phyloP scores from a whole-genome alignment of 345 rosid species.

The Lumnitzera littorea region DNA sequence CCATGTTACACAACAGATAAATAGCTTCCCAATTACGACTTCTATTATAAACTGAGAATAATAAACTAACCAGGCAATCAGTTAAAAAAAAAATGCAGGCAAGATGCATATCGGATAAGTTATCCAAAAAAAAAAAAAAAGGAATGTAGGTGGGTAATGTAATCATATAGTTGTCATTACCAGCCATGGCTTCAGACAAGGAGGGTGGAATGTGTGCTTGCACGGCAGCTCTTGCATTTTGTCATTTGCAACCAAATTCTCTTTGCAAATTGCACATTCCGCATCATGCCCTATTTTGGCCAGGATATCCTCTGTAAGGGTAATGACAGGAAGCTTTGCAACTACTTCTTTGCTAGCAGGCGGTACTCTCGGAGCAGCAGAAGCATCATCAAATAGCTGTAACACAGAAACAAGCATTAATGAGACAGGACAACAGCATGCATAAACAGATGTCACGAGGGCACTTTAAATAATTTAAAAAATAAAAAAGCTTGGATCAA shows the following conservation, averaged over 20 bases:
- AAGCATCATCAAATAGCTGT: conserved; percentile 36
- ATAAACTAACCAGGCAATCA: too few relatives aligned
- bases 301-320: conserved; percentile 54
- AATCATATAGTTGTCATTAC: conserved; percentile 25
- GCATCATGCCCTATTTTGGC: conserved; percentile 52
- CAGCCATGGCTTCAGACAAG: conserved; percentile 99
- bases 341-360: conserved; percentile 95
- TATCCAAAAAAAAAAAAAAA: background rate
- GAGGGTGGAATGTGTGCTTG: conserved; percentile 89
- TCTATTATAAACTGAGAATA: too few relatives aligned
- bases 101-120: background rate
- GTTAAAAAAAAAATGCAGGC: too few relatives aligned
- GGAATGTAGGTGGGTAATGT: background rate
- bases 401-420: conserved; percentile 7
- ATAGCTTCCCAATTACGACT: background rate
- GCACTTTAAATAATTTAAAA: too few relatives aligned
- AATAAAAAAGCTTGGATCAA: background rate
- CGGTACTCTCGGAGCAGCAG: conserved; percentile 63
- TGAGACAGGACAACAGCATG: background rate
- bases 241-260: conserved; percentile 59
- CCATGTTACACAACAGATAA: conserved; percentile 2
- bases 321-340: conserved; percentile 73
- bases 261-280: conserved; percentile 91
- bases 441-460: too few relatives aligned
- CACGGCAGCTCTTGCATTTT: conserved; percentile 95